Base-by-base conservation (phyloP, 2,329 filamentous ascomycete genomes). In the Colletotrichum phormii region DNA sequence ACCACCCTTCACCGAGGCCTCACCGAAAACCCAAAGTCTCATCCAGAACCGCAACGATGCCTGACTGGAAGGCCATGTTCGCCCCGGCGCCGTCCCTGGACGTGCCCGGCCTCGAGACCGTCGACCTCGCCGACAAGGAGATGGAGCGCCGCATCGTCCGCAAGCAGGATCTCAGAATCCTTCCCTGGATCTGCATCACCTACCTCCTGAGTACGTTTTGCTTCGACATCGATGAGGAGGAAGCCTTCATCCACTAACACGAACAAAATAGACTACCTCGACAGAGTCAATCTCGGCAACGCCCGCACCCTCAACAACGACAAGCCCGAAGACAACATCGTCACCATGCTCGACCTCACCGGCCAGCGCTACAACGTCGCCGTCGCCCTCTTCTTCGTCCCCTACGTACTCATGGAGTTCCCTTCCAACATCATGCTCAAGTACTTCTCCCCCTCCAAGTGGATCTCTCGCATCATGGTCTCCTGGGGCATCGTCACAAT, bases 401-500 rank as follows among this genome's bases (percentile, higher is more conserved):
- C 78, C 22, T 80, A 80, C 60, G 74, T 75, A 8, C 57, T 80
- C 4, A 79, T 79, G 78, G 79, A 80, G 62, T 80, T 81, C 55
- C 80, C 80, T 7, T 80, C 78, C 57, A 81, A 81, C 64, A 79
- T 81, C 31, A 72, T 81, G 18, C 80, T 81, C 71, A 81, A 81
- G 73, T 81, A 81, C 74, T 80, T 80, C 72, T 81, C 80, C 4
- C 80, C 80, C 2, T 80, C 79, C 68, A 78, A 78, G 68, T 81
- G 79, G 79, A 80, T 81, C 72, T 73, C 80, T 6, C 71, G 79
- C 62, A 86, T 82, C 46, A 87, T 85, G 65, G 77, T 88, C 15
- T 79, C 79, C 51, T 89, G 87, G 83, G 87, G 87, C 3, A 79
- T 88, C 33, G 82, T 88, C 63, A 85, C 86, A n/a, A 84, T 87